Percentiles rank a stretch among this genome's conserved stretches.
These are phyloP conservation scores for Mucor saturninus DNA, from an alignment of 371 early-diverging fungal genomes.

Conservation along the genomic window DNA sequence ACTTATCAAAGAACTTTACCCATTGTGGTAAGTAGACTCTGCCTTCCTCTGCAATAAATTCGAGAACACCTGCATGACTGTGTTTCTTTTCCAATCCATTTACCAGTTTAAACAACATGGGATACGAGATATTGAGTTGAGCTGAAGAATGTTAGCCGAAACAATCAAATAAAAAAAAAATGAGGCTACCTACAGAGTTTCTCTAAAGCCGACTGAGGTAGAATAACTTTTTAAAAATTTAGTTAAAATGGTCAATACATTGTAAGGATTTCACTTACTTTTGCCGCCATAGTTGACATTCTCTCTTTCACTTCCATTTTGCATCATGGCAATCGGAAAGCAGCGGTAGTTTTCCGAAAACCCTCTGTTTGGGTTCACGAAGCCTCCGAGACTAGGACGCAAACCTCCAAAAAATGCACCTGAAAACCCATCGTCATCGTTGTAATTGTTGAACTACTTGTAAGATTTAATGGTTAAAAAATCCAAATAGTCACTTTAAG, in stretches of 20 bases:
- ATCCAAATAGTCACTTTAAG: too few relatives aligned
- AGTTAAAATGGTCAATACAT: too few relatives aligned
- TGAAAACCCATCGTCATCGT: constrained; percentile 46
- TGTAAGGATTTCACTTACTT: constrained; percentile 52
- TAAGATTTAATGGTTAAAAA: too few relatives aligned
- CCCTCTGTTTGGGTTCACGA: constrained; percentile 50
- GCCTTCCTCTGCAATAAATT: constrained; percentile 98
- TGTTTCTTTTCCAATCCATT: constrained; percentile 57
- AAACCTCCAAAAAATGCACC: constrained; percentile 39
- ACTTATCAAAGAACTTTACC: constrained; percentile 53
- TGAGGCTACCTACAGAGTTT: constrained; percentile 68
- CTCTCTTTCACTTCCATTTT: constrained; percentile 70
- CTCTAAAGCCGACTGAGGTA: constrained; percentile 90
- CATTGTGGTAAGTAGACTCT: constrained; percentile 96
- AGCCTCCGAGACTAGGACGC: constrained; percentile 31
- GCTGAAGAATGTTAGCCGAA: constrained; percentile 45
- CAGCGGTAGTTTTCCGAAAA: constrained; percentile 76
- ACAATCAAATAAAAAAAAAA: neutral
- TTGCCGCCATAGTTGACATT: constrained; percentile 86
- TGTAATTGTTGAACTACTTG: constrained; percentile 23
- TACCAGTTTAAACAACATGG: constrained; percentile 87
- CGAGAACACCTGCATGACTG: constrained; percentile 98
- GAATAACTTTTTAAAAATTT: constrained; percentile 63
- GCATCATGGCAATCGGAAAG: constrained; percentile 86
- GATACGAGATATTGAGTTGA: constrained; percentile 87